These are phyloP conservation scores for Eustoma russellianum DNA, from an alignment of 257 asterid genomes.

Conservation along the genomic window DNA sequence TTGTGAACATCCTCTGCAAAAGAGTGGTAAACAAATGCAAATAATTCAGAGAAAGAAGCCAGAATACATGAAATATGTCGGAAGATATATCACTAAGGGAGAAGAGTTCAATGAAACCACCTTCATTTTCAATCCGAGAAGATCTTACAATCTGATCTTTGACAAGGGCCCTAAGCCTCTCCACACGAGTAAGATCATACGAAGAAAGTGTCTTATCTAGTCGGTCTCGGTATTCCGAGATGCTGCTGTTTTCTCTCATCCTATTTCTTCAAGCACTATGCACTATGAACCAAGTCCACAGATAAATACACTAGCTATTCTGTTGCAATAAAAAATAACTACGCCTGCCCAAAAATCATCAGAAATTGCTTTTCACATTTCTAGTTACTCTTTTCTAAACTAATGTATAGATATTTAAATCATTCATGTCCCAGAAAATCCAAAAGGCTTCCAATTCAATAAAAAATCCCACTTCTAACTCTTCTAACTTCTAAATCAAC, in stretches of 20 bases:
- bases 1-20: slow-evolving; percentile 42
- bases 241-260: slow-evolving; percentile 37
- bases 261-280: slow-evolving; percentile 23
- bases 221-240: slow-evolving; percentile 46
- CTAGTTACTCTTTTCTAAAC: no score
- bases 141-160: slow-evolving; percentile 51
- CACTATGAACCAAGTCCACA: no score
- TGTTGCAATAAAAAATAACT: no score
- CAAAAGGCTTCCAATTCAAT: no score
- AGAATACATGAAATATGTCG: background rate
- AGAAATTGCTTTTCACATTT: no score
- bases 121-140: slow-evolving; percentile 20
- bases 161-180: slow-evolving; percentile 40
- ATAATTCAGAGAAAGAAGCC: background rate
- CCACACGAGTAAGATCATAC: slow-evolving; percentile 34
- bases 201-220: slow-evolving; percentile 56
- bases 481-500: no score
- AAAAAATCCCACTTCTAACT: no score
- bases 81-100: background rate
- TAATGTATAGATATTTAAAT: no score
- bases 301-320: no score
- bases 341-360: no score
- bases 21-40: background rate
- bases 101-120: slow-evolving; percentile 14
- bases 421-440: no score